phyloP scores from a whole-genome alignment of 495 filamentous ascomycete genomes.

The Hypoxylon rickii region DNA sequence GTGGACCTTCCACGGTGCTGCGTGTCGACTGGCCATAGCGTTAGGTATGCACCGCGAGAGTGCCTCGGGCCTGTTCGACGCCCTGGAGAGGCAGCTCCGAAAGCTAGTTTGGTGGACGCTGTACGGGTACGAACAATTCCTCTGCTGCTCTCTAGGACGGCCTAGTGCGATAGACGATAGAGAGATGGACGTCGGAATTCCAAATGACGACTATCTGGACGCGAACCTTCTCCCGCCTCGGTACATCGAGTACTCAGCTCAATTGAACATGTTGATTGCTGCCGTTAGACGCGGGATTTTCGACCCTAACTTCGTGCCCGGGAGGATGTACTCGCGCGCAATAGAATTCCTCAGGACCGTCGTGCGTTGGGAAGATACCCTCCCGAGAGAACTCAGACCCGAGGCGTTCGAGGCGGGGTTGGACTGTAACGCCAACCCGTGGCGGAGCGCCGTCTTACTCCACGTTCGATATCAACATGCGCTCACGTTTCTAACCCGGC shows the following conservation, averaged over 20 bases:
- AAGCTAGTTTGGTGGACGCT: conserved; percentile 57
- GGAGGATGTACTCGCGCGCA: conserved; percentile 25
- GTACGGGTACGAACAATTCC: conserved; percentile 51
- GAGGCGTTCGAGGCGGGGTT: conserved; percentile 10
- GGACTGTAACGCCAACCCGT: conserved; percentile 27
- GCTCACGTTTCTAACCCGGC: conserved; percentile 36
- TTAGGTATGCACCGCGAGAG: conserved; percentile 55
- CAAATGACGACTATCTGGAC: conserved; percentile 39
- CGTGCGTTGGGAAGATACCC: conserved; percentile 43
- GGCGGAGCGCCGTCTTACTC: conserved; percentile 35
- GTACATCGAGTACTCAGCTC: conserved; percentile 35
- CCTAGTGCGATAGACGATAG: conserved; percentile 52
- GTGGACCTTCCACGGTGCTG: conserved; percentile 51
- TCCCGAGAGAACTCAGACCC: conserved; percentile 40
- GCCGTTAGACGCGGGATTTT: conserved; percentile 24
- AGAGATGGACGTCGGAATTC: conserved; percentile 45
- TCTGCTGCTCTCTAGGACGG: conserved; percentile 51
- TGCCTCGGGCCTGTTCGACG: conserved; percentile 40
- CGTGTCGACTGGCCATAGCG: conserved; percentile 49
- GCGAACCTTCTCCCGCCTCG: conserved; percentile 31
- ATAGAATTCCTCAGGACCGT: conserved; percentile 42
- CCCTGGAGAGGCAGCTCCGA: conserved; percentile 46
- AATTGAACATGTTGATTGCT: conserved; percentile 23
- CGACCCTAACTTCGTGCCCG: conserved; percentile 23
- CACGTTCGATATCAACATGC: conserved; percentile 42